Conservation (phyloP, 2,329 filamentous ascomycete species). For the Pochonia chlamydosporia region DNA sequence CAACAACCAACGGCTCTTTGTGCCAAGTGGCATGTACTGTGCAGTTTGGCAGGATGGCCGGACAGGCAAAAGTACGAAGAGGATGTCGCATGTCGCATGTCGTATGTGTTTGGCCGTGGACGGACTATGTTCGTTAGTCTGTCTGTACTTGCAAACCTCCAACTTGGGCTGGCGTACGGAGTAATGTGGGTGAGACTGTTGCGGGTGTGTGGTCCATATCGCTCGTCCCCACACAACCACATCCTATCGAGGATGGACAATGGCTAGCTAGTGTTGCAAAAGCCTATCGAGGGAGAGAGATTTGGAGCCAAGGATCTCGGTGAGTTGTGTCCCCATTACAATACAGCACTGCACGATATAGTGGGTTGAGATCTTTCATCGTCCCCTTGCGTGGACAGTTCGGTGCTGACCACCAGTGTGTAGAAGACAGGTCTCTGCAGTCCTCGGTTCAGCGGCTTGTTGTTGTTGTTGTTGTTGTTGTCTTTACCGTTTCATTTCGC, state of each 20-base stretch:
- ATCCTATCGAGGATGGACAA: not conserved
- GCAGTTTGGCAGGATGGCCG: not conserved
- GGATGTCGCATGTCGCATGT: not conserved
- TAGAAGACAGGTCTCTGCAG: not conserved
- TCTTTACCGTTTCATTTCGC: not conserved
- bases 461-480: not conserved
- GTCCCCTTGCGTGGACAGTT: not conserved
- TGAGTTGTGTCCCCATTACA: not conserved
- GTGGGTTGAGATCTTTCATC: no score
- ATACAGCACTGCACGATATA: no score
- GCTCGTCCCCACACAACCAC: conserved; percentile 1
- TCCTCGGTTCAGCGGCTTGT: not conserved
- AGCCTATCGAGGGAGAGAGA: conserved; percentile 5
- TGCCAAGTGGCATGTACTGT: conserved; percentile 3
- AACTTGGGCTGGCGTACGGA: not conserved
- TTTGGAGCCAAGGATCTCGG: conserved; percentile 1
- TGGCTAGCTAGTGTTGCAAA: not conserved
- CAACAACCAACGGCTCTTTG: not conserved
- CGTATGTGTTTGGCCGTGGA: not conserved
- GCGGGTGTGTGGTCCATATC: not conserved
- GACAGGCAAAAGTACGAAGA: not conserved
- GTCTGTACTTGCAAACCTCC: no score
- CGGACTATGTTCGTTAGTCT: not conserved
- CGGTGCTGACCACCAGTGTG: not conserved
- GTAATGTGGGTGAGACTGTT: not conserved